Conservation (phyloP, 768 basidiomycete genomes). For the Aureoboletus auriporus region DNA sequence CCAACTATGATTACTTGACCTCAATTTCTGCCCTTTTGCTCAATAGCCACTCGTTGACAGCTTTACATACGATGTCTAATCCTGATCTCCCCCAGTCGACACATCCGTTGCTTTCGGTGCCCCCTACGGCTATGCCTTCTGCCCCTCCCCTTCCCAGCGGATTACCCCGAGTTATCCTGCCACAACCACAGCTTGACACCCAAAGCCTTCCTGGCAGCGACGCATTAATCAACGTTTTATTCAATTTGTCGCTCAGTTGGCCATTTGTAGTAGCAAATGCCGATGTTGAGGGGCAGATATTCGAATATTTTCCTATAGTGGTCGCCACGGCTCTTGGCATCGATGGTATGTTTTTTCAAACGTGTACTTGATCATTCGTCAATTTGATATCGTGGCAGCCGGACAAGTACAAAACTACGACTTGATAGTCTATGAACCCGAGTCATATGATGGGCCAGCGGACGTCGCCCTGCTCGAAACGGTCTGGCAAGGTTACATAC, state of each 20-base stretch:
- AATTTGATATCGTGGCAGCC: conserved; percentile 33
- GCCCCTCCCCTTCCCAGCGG: conserved; percentile 47
- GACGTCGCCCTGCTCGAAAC: conserved; percentile 59
- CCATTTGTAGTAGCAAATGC: conserved; percentile 53
- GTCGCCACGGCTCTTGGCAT: conserved; percentile 44
- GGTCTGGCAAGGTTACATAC: conserved; percentile 70
- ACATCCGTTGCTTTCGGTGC: conserved; percentile 14
- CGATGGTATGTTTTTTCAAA: conserved; percentile 29
- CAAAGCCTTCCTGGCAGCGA: conserved; percentile 35
- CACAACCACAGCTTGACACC: conserved; percentile 25
- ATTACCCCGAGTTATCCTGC: conserved; percentile 60
- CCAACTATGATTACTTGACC: conserved; percentile 32
- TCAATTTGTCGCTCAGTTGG: conserved; percentile 64
- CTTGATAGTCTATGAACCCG: conserved; percentile 67
- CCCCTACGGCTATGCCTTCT: conserved; percentile 25
- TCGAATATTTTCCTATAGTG: conserved; percentile 61
- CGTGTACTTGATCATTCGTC: conserved; percentile 5
- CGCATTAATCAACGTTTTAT: conserved; percentile 60
- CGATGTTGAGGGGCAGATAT: conserved; percentile 70
- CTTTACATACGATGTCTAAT: conserved; percentile 27
- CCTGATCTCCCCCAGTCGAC: conserved; percentile 38
- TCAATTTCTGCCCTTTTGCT: conserved; percentile 33
- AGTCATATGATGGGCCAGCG: conserved; percentile 41
- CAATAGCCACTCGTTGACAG: conserved; percentile 17
- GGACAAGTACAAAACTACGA: conserved; percentile 46